Conservation (phyloP, 192 early-diverging fungal genomes). For the Rhizophagus sp. region DNA sequence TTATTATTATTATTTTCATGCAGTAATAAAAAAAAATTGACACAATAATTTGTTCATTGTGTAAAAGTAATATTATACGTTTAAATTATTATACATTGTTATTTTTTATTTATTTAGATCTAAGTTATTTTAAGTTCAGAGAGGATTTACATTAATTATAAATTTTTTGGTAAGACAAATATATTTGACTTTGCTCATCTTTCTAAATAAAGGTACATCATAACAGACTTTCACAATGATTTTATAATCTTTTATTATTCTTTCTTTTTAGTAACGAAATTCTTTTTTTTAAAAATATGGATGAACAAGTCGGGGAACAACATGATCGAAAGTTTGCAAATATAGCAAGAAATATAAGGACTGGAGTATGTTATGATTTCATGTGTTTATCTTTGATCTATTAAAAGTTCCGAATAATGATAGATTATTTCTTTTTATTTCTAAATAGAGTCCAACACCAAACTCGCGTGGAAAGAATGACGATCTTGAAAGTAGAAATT, state of each 20-base stretch:
- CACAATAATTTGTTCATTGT: too few species aligned
- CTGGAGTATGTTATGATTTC: not conserved
- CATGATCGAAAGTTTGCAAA: not conserved
- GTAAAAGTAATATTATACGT: too few species aligned
- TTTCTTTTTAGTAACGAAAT: not conserved
- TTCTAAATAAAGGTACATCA: not conserved
- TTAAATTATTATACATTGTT: not conserved
- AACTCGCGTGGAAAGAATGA: not conserved
- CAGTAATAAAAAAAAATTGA: too few species aligned
- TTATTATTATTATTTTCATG: too few species aligned
- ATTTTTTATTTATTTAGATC: too few species aligned
- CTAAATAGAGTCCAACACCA: constrained; percentile 19
- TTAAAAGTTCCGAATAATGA: not conserved
- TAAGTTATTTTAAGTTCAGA: not conserved
- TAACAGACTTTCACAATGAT: not conserved
- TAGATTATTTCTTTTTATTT: not conserved
- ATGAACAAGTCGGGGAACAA: not conserved
- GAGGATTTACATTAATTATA: not conserved
- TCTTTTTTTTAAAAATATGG: not conserved
- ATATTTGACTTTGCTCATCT: not conserved
- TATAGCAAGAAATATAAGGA: not conserved
- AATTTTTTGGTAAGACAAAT: not conserved
- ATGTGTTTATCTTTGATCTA: not conserved
- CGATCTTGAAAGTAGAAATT: constrained; percentile 27
- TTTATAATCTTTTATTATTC: not conserved